Percentiles rank a stretch among this genome's conserved stretches.
Conservation (phyloP, 441 rosid genomes). For the Mallotus japonicus region DNA sequence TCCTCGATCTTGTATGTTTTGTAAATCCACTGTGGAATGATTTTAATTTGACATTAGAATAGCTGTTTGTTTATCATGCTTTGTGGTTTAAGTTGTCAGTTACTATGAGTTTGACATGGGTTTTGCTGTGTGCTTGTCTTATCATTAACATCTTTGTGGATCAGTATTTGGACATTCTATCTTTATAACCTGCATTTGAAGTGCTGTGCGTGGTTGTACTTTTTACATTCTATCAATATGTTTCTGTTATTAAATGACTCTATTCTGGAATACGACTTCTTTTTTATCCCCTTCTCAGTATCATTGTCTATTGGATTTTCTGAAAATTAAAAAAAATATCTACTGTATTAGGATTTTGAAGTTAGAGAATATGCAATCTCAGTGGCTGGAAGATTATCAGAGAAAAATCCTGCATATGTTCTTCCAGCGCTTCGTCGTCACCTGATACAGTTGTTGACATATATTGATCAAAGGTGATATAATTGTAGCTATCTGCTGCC, state of each 20-base stretch:
- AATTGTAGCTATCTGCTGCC: background rate
- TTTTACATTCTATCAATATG: background rate
- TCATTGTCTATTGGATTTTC: conserved; percentile 11
- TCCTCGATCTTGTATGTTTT: background rate
- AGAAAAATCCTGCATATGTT: conserved; percentile 99
- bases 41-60: conserved; percentile 1
- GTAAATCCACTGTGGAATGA: background rate
- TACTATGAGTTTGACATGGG: background rate
- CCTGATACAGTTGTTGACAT: conserved; percentile 94
- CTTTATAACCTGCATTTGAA: conserved; percentile 5
- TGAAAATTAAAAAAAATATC: conserved; percentile 19
- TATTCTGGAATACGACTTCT: conserved; percentile 10
- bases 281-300: conserved; percentile 13
- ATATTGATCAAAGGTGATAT: conserved; percentile 91
- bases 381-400: conserved; percentile 97
- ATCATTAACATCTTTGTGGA: background rate
- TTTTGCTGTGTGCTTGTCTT: background rate
- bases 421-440: conserved; percentile 99
- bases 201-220: conserved; percentile 9
- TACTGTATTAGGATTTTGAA: conserved; percentile 77
- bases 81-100: background rate
- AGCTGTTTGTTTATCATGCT: background rate
- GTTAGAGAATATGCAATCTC: conserved; percentile 98
- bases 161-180: background rate
- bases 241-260: background rate